Conservation (phyloP, 164 flowering plant species). For the Vitis amurensis region DNA sequence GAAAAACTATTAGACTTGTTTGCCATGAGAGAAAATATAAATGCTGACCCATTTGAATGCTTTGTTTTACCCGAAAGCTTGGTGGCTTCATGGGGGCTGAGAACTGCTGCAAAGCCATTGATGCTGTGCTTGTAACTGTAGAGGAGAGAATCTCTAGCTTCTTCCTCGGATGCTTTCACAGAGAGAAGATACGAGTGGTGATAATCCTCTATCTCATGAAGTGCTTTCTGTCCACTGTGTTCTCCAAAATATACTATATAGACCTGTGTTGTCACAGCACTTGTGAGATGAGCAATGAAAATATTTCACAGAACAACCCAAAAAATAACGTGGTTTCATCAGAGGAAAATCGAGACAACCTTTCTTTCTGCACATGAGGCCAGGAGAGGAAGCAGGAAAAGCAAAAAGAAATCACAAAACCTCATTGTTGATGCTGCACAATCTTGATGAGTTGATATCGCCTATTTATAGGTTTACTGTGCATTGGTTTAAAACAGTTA, state of each 20-base stretch:
- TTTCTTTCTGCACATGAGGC: conserved; percentile 32
- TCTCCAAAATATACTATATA: conserved; percentile 4
- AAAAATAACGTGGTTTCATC: too few relatives aligned
- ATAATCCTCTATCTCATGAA: conserved; percentile 56
- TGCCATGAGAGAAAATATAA: too few relatives aligned
- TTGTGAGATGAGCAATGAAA: too few relatives aligned
- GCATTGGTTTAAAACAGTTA: too few relatives aligned
- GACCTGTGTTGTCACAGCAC: not conserved
- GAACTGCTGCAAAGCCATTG: conserved; percentile 89
- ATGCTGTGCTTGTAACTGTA: conserved; percentile 87
- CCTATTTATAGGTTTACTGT: too few relatives aligned
- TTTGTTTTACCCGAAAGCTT: conserved; percentile 47
- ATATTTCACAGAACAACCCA: too few relatives aligned
- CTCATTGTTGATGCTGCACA: too few relatives aligned
- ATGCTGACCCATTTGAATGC: too few relatives aligned
- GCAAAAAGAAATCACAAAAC: conserved; percentile 5
- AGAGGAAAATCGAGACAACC: conserved; percentile 18
- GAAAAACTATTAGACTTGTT: not conserved
- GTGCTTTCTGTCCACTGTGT: not conserved
- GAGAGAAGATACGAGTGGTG: conserved; percentile 60
- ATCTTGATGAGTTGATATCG: too few relatives aligned
- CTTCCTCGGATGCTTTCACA: conserved; percentile 59
- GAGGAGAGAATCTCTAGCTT: conserved; percentile 65
- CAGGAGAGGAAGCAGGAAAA: conserved; percentile 43
- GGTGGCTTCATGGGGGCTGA: conserved; percentile 66